These are phyloP conservation scores for Kazachstania martiniae DNA, from an alignment of 805 yeast genomes.

Conservation along the genomic window DNA sequence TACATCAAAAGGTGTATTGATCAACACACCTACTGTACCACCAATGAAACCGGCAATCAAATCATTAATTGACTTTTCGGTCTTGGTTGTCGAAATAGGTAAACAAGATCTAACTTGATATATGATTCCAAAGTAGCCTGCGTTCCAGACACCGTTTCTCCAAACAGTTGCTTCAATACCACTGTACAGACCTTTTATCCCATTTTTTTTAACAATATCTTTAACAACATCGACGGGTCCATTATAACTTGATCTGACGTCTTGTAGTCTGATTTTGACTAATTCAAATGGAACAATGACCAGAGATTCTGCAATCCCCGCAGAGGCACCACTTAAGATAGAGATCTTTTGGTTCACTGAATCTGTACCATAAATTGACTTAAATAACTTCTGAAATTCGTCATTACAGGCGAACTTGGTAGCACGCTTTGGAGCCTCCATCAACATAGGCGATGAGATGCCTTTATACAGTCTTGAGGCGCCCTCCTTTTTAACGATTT, in stretches of 20 bases:
- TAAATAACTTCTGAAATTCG: constrained; percentile 84
- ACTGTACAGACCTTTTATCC: constrained; percentile 74
- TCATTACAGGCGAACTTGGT: constrained; percentile 97
- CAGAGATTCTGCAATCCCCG: constrained; percentile 94
- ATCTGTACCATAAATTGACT: constrained; percentile 52
- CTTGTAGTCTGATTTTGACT: constrained; percentile 91
- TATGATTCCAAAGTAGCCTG: constrained; percentile 94
- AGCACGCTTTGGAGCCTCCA: constrained; percentile 99
- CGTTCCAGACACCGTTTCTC: constrained; percentile 97
- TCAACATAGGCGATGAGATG: constrained; percentile 84
- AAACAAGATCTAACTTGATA: constrained; percentile 71
- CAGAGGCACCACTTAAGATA: constrained; percentile 90
- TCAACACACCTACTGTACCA: constrained; percentile 91
- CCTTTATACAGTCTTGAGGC: constrained; percentile 77
- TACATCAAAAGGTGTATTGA: constrained; percentile 95
- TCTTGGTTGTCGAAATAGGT: constrained; percentile 62
- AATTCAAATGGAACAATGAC: constrained; percentile 97
- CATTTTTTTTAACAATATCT: constrained; percentile 63
- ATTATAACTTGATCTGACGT: constrained; percentile 67
- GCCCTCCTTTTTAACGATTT: constrained; percentile 80
- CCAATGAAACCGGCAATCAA: constrained; percentile 90
- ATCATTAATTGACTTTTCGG: constrained; percentile 77
- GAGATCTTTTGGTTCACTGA: constrained; percentile 75
- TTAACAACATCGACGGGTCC: constrained; percentile 66
- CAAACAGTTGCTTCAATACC: constrained; percentile 95